phyloP scores from a whole-genome alignment of 83 land plant genomes.

The Larix sibirica region DNA sequence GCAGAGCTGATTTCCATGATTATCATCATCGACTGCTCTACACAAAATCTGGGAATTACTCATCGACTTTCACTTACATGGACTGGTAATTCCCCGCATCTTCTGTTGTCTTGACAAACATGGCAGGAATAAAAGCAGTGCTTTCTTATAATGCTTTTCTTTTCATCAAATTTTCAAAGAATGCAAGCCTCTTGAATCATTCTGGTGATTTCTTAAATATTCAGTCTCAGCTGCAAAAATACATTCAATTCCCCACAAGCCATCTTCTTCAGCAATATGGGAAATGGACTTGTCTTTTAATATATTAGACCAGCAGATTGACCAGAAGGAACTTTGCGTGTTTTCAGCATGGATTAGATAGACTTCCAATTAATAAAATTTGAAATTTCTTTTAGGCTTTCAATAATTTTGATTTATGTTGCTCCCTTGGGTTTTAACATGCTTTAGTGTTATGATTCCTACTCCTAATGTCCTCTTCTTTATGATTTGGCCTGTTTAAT shows the following conservation, averaged over 20 bases:
- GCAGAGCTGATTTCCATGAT: slow-evolving; percentile 98
- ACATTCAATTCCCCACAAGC: background rate
- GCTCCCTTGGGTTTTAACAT: background rate
- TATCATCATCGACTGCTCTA: slow-evolving; percentile 99
- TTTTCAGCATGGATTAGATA: slow-evolving; percentile 6
- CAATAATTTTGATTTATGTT: background rate
- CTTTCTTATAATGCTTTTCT: background rate
- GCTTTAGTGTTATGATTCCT: background rate
- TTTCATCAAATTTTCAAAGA: background rate
- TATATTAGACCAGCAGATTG: background rate
- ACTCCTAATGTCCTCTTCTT: slow-evolving; percentile 7
- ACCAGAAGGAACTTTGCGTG: background rate
- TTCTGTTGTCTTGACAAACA: background rate
- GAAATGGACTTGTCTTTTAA: background rate
- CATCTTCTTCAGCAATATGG: background rate
- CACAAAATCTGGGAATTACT: slow-evolving; percentile 98
- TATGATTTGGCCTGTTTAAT: background rate
- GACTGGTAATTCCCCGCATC: slow-evolving; percentile 67
- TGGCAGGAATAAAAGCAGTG: background rate
- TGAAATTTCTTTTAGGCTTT: background rate
- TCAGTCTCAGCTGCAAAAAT: background rate
- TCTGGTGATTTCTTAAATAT: background rate
- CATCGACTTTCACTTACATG: slow-evolving; percentile 98
- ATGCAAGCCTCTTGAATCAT: background rate
- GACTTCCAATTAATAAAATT: background rate